Conservation (phyloP, 2,329 filamentous ascomycete species). For the Alternaria sp. region DNA sequence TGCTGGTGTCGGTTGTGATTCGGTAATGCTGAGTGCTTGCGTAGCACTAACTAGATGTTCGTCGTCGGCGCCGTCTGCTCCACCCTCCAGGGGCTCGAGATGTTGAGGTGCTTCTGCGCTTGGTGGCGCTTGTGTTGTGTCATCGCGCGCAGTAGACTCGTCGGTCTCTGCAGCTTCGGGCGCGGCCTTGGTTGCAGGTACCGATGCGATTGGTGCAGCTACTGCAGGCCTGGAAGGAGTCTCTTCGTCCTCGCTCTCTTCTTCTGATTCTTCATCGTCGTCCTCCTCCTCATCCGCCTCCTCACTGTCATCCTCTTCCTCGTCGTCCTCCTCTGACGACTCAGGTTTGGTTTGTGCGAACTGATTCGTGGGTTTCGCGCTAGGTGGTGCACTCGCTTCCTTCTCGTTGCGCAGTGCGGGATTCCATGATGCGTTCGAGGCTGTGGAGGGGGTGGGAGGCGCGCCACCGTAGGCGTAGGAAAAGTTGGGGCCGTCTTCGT, state of each 20-base stretch:
- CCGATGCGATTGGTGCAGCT: conserved; percentile 3
- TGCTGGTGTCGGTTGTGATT: not conserved
- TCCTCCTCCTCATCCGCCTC: conserved; percentile 15
- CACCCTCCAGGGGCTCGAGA: conserved; percentile 7
- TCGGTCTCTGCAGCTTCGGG: conserved; percentile 3
- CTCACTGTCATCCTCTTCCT: conserved; percentile 21
- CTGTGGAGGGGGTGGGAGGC: conserved; percentile 20
- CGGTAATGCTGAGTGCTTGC: conserved; percentile 23
- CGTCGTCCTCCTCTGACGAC: conserved; percentile 25
- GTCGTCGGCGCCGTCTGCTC: conserved; percentile 12
- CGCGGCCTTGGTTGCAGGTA: conserved; percentile 7
- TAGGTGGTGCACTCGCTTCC: conserved; percentile 13
- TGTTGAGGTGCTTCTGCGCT: conserved; percentile 21
- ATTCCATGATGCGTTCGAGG: conserved; percentile 60
- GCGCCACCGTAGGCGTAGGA: conserved; percentile 46
- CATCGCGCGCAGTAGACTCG: conserved; percentile 28
- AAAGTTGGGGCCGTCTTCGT: conserved; percentile 48
- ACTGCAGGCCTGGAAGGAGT: conserved; percentile 5
- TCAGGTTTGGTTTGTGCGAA: conserved; percentile 22
- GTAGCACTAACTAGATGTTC: conserved; percentile 22
- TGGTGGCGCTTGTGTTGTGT: conserved; percentile 40
- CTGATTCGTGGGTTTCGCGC: conserved; percentile 15
- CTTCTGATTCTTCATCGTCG: conserved; percentile 16
- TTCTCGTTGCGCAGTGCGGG: conserved; percentile 59
- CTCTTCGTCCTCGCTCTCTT: conserved; percentile 9